Base-by-base conservation (phyloP, 306 rosid species). In the Fagus sylvatica region DNA sequence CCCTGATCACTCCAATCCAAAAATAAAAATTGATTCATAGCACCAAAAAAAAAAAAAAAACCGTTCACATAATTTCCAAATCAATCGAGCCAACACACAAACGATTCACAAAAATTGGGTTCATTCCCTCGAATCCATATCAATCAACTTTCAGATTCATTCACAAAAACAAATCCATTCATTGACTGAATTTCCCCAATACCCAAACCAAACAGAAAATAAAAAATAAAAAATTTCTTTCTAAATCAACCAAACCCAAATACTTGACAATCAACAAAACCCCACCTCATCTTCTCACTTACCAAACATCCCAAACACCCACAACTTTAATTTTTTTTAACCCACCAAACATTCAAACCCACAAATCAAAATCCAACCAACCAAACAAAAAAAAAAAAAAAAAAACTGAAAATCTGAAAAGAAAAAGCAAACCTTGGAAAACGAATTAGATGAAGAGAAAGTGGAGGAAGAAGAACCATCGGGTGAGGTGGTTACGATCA, bases 401-500 rank as follows among this genome's bases (percentile, higher is more conserved):
- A 62, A 33, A 40, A 46, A 22, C 28, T 8, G 1, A 9, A 46
- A 46, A 10, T 46, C 13, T 8, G 10, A 46, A 43, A 43, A 46
- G 8, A 11, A 4, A 11, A 51, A 62, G n/a, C 1, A 61, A 69
- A 65, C 75, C 56, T 53, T 57, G 55, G 15, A 69, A 55, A 75
- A 75, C 49, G 72, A 75, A 64, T 62, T 49, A 62, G 71, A 36
- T 48, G 78, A 55, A 12, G 53, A 62, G 62, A 55, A 64, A 33
- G 69, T 55, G 28, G 39, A 57, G 22, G 28, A 71, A 49, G 77
- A 74, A 33, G 74, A 42, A 39, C 30, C 70, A 84, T 82, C 90
- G 86, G 76, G 71, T 72, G 84, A 78, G 89, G 82, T 60, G 85
- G 84, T 93, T 92, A 91, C 96, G 90, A 87, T 81, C 87, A 90